Base-by-base conservation (phyloP, 2,329 filamentous ascomycete genomes). In the Colletotrichum nymphaeae region DNA sequence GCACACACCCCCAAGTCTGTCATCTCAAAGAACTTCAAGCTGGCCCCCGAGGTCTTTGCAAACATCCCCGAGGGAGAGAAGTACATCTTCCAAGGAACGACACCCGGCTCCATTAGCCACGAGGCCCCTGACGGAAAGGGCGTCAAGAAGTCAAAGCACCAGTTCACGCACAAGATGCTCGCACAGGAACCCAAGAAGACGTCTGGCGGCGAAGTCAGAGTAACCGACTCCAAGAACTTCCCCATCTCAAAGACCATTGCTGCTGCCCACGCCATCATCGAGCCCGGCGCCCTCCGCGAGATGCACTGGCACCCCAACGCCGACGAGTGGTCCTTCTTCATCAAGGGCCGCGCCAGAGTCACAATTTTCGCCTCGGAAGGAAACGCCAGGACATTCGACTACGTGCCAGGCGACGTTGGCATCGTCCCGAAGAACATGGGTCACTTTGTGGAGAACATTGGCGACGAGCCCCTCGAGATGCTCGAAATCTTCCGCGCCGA, bases 301-400 rank as follows among this genome's bases (percentile, higher is more conserved):
- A 94, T 95, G 87, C 93, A 95, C 84, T 95, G 93, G 93, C 93
- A 95, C 78, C 93, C 93, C 0, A 91, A 90, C 56, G 93, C 93
- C 9, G 93, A 95, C 77, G 93, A 95, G 80, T 95, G 93, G 93
- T 93, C 91, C 7, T 95, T 93, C 82, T 95, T 95, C 84, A 89
- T 95, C 79, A 84, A 85, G 42, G 94, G 94, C 0, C 89, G 90
- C 52, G 94, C 92, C 0, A 89, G 93, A 32, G 89, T 95, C 19
- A 95, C 93, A 11, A 89, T 95, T 75, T 95, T 95, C 78, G 92
- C 89, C 0, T 88, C 93, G 1, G 89, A 93, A 76, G 90, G 91
- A 24, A 90, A 85, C 24, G 93, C 93, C 0, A 87, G 93, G 22
- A 95, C 93, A 0, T 95, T 95, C 79, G 91, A 95, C 83, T 95